Base-by-base conservation (phyloP, 768 basidiomycete species). In the Termitomyces sp. region DNA sequence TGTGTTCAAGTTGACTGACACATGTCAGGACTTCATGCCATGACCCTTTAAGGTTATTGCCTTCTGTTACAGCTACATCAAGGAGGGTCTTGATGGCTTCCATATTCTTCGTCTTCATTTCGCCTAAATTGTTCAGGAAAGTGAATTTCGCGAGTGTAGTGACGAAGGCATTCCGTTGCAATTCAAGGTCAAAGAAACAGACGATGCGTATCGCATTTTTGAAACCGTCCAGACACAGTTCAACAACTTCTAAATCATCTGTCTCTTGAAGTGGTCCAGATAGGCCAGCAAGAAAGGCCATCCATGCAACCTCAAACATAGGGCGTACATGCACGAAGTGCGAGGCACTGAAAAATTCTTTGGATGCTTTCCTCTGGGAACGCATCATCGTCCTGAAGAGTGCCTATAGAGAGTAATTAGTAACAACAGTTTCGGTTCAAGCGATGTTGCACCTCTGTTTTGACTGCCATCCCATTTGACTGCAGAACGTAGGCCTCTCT, bases 261-360 rank as follows among this genome's bases (percentile, higher is more conserved):
- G 94, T 94, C 55, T 94, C 91, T 68, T 98, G 97, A 41, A 98
- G 77, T 15, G 94, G 96, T 0, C 86, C 92, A 9, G 97, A 98
- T 27, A 98, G 77, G 11, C 94, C 95, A 13, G 97, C 96, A 22
- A 99, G 80, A 72, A 98, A 95, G 1, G 97, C 86, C 74, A 98
- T 98, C 97, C 97, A 99, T 20, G 94, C 95, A 7, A 98, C 95
- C 70, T 98, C 96, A 63, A 99, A 97, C 97, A 99, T 99, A 18
- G 97, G 96, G 35, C 86, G 83, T 57, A 98, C 96, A 67, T 99
- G 97, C 54, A 98, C 84, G 58, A 94, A 92, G 65, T 98, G 91
- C 0, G 93, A 97, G 1, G 97, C 97, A 58, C 91, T 93, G 74
- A 95, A 97, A 74, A 94, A 99, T 58, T 96, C 70, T 68, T 84